Percentiles rank a stretch among this genome's conserved stretches.
phyloP scores from a whole-genome alignment of 2,329 filamentous ascomycete genomes.

The Juglanconis sp. region DNA sequence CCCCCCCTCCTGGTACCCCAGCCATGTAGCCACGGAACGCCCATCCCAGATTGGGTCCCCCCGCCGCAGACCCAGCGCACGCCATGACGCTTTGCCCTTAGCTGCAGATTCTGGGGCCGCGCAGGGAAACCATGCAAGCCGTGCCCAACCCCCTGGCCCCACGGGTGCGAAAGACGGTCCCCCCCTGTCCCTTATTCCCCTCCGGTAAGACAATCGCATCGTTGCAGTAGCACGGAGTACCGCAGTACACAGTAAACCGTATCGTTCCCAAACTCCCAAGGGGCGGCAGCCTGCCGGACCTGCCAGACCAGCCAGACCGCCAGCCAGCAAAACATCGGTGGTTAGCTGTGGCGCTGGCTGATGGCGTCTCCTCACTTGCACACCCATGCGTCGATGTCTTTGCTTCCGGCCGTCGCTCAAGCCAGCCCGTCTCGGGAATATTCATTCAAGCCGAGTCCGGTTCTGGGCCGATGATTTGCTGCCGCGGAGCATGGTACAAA shows the following conservation, averaged over 20 bases:
- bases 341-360: neutral
- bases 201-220: neutral
- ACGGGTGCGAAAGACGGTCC: neutral
- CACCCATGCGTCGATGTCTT: neutral
- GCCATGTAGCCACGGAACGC: conserved; percentile 5
- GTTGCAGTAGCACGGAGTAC: conserved; percentile 1
- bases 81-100: conserved; percentile 19
- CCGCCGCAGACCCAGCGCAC: conserved; percentile 6
- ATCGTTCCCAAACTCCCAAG: neutral
- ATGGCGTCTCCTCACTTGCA: neutral
- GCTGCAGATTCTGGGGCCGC: conserved; percentile 19
- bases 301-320: neutral
- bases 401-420: neutral
- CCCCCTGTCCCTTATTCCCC: neutral
- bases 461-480: conserved; percentile 3
- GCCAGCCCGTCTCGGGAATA: conserved; percentile 11
- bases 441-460: neutral
- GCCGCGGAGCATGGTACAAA: neutral
- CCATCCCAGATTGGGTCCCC: conserved; percentile 17
- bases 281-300: neutral
- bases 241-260: neutral
- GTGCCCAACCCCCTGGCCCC: neutral
- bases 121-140: neutral
- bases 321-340: neutral
- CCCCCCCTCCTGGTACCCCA: conserved; percentile 3